These are phyloP conservation scores for Cyphellophora attinorum DNA, from an alignment of 2,329 filamentous ascomycete species.

Conservation along the genomic window DNA sequence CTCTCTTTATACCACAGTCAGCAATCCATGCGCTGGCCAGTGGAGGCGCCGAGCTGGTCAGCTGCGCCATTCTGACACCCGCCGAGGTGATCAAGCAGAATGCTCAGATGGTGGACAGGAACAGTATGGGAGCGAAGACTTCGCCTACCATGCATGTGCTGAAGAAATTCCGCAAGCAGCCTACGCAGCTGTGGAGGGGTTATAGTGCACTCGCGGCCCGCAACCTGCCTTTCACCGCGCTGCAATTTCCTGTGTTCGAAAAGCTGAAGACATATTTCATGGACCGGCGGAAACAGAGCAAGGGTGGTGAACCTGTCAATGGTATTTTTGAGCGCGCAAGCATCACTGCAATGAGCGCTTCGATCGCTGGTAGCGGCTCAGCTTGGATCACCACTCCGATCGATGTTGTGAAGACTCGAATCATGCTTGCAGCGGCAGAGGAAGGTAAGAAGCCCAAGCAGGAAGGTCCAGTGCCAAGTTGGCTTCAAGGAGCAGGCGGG, in stretches of 20 bases:
- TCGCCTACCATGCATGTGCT: constrained; percentile 49
- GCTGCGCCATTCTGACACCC: constrained; percentile 77
- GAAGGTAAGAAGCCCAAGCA: constrained; percentile 8
- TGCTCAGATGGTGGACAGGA: constrained; percentile 63
- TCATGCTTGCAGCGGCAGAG: constrained; percentile 63
- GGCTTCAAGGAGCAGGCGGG: constrained; percentile 14
- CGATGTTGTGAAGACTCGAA: constrained; percentile 80
- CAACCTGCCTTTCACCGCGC: constrained; percentile 77
- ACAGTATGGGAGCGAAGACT: constrained; percentile 13
- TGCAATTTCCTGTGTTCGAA: constrained; percentile 86
- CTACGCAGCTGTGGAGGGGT: constrained; percentile 52
- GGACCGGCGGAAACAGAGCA: constrained; percentile 28
- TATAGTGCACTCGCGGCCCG: constrained; percentile 74
- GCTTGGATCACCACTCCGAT: constrained; percentile 79
- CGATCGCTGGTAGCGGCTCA: constrained; percentile 61
- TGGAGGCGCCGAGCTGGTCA: constrained; percentile 68
- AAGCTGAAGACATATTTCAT: constrained; percentile 49
- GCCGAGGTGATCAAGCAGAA: constrained; percentile 92
- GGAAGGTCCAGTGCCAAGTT: constrained; percentile 8
- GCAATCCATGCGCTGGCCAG: constrained; percentile 66
- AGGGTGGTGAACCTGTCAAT: constrained; percentile 24
- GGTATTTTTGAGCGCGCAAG: constrained; percentile 55
- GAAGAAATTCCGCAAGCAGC: constrained; percentile 45
- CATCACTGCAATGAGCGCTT: constrained; percentile 66
- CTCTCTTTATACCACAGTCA: constrained; percentile 50